These are phyloP conservation scores for Evansstolkia leycettana DNA, from an alignment of 495 filamentous ascomycete species.

Conservation along the genomic window DNA sequence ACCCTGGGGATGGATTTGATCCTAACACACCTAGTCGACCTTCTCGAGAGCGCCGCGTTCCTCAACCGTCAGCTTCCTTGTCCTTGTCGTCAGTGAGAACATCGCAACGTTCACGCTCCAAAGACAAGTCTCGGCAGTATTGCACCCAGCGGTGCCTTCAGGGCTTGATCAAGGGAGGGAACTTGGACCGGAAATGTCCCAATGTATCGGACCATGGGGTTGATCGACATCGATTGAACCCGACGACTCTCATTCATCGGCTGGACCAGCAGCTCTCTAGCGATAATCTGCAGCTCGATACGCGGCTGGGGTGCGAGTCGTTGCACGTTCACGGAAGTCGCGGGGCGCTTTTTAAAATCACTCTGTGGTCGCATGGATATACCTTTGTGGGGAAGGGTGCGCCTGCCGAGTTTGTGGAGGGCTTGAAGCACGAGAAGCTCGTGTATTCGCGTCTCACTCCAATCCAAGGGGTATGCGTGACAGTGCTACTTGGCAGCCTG, in stretches of 20 bases:
- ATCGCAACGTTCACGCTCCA: conserved; percentile 5
- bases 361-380: conserved; percentile 33
- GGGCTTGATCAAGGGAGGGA: conserved; percentile 17
- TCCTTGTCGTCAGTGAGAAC: conserved; percentile 1
- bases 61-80: conserved; percentile 2
- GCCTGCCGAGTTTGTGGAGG: conserved; percentile 11
- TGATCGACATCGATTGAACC: conserved; percentile 4
- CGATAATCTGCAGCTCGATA: conserved; percentile 8
- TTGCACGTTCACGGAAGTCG: conserved; percentile 24
- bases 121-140: conserved; percentile 21
- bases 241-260: conserved; percentile 2
- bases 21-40: conserved; percentile 5
- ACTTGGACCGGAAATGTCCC: conserved; percentile 26
- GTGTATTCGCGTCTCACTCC: conserved; percentile 21
- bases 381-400: conserved; percentile 35
- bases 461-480: conserved; percentile 21
- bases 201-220: conserved; percentile 20
- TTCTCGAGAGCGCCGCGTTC: background rate
- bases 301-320: conserved; percentile 22
- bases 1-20: conserved; percentile 5
- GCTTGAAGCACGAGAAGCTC: conserved; percentile 16
- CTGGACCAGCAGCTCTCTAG: conserved; percentile 10
- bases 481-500: conserved; percentile 21
- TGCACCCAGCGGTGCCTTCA: conserved; percentile 32
- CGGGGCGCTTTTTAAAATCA: conserved; percentile 30